Conservation (phyloP, 768 basidiomycete genomes). For the Kwoniella dendrophila region DNA sequence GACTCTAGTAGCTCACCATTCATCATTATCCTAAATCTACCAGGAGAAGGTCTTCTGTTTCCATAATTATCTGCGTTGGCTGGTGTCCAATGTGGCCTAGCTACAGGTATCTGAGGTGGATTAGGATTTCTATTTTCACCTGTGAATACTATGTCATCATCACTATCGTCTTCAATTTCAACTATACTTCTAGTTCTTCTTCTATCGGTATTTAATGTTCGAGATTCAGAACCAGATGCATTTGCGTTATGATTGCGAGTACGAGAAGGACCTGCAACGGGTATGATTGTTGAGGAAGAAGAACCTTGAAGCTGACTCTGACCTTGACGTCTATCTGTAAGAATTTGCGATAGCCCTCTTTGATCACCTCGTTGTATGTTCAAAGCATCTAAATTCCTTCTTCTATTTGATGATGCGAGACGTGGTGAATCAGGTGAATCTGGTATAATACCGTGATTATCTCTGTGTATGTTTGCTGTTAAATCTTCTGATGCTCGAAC, state of each 20-base stretch:
- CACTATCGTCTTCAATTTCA: conserved; percentile 18
- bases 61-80: background rate
- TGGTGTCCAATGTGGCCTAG: background rate
- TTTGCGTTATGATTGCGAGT: background rate
- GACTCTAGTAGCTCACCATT: conserved; percentile 16
- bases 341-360: conserved; percentile 10
- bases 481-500: too few species aligned
- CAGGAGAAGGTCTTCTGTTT: background rate
- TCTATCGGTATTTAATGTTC: background rate
- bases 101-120: conserved; percentile 2
- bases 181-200: conserved; percentile 7
- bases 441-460: too few species aligned
- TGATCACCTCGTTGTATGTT: conserved; percentile 7
- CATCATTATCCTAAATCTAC: conserved; percentile 18
- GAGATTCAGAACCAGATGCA: background rate
- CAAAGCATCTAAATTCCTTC: conserved; percentile 2
- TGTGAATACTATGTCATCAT: conserved; percentile 24
- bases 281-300: too few species aligned
- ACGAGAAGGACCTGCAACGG: background rate
- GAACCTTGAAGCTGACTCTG: too few species aligned
- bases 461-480: too few species aligned
- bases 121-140: conserved; percentile 13
- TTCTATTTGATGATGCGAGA: background rate
- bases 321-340: background rate
- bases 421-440: too few species aligned